Evolutionary conservation across 192 early-diverging fungal genomes (phyloP), one percentile per base, ranked within the genome.

Genomic region (Phycomyces nitens): DNA sequence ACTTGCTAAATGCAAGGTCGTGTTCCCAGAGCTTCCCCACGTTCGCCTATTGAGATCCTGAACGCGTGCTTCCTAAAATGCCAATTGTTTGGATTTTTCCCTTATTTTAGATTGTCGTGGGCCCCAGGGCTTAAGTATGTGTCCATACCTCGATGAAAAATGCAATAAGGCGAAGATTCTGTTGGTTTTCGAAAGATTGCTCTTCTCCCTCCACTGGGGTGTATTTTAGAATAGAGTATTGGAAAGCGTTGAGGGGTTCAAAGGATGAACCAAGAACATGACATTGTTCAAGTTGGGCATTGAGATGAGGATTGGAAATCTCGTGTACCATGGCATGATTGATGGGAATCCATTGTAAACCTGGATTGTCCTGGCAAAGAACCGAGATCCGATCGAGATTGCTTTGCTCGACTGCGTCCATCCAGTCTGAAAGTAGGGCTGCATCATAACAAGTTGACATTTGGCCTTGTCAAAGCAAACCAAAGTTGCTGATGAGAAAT

Each of bases 1-100:
- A 27, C 59, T 53, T 5, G 56, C 57, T 1, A 72, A 23, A 54
- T 72, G 70, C 18, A 72, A 23, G 4, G 70, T 66, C 3, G 70
- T 66, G 52, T 66, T 72, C 7, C 62, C 47, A 23, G 41, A 56
- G 21, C 62, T 55, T 1, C 68, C 68, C 68, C 68, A 69, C 24
- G 56, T 56, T 16, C 43, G 53, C 23, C 39, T 69, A 38, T 57
- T 53, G n/a, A 57, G 47, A 50, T 51, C 56, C 51, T 65, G 64
- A 27, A 65, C 14, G 5, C 34, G 38, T 6, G 64, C 43, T 65
- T 65, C 50, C 62, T 63, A 54, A 24, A 15, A 16, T 15, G 6
- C 10, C 29, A 38, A 21, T 39, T 21, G 40, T 4, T 42, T 15
- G 27, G 29, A 53, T 39, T 53, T 26, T 59, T n/a, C 34, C 20